Evolutionary conservation across 2,329 filamentous ascomycete species (phyloP), one percentile per base, ranked within the genome.

Genomic region (Neopestalotiopsis rosae): DNA sequence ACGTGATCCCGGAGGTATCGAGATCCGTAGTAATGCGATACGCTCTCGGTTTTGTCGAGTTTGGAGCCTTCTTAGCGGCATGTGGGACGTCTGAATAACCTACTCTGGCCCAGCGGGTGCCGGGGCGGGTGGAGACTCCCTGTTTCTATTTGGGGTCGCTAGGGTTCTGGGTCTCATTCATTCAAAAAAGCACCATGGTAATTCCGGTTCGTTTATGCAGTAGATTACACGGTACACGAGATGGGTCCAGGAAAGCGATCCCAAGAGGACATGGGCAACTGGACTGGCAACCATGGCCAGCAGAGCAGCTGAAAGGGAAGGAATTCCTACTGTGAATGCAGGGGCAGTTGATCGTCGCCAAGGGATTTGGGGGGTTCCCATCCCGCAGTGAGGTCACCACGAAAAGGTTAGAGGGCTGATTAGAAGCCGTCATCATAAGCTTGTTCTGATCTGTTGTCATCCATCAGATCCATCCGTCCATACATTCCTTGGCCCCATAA

Each of bases 291-390:
- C 7, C 14, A 38, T 28, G 24, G 24, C 24, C 24, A 28, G 24
- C 24, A 28, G 24, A 28, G 24, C 24, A 30, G 24, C 57, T 59
- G 30, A 59, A 59, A 34, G 24, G 24, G 30, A 34, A 30, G 57
- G 10, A 30, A 30, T 59, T 30, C 10, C 9, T 28, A 28, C 24
- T 28, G 24, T 28, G 5, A 32, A 62, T 62, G 59, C 59, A 40
- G 34, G 59, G 59, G 59, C 14, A 62, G 42, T 38, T 62, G 61
- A 64, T 64, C 61, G 61, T 3, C 61, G 61, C 61, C 61, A 64
- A 64, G 61, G 38, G 49, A 64, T 64, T 32, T 38, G 59, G 24
- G 57, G 28, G 57, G 30, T 56, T 56, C 30, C 32, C 59, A 62
- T 20, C 59, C 30, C 34, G 34, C 34, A 7, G 34, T 38, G 34